phyloP scores from a whole-genome alignment of 1,139 yeast species.

The Pichia sp. region DNA sequence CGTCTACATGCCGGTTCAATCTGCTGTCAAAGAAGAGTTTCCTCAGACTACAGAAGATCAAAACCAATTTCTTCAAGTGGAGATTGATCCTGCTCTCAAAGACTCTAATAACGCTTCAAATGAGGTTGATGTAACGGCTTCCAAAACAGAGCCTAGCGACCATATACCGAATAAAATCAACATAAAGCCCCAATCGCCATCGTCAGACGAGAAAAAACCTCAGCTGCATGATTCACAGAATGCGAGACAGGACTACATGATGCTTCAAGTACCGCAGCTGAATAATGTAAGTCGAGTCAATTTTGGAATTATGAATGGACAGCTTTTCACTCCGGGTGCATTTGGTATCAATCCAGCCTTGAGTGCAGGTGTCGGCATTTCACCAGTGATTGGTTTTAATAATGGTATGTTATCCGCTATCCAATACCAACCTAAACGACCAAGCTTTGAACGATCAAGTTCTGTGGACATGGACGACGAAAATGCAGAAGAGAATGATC shows the following conservation, averaged over 20 bases:
- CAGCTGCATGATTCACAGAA: slow-evolving; percentile 2
- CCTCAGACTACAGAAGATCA: not conserved
- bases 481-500: not conserved
- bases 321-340: slow-evolving; percentile 13
- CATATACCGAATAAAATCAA: not conserved
- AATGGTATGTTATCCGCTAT: slow-evolving; percentile 13
- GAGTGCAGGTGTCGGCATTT: slow-evolving; percentile 9
- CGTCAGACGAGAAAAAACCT: not conserved
- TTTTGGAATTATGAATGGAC: slow-evolving; percentile 9
- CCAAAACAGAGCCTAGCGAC: not conserved
- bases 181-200: no score
- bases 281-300: slow-evolving; percentile 4
- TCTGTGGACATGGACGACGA: not conserved
- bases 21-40: not conserved
- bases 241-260: slow-evolving; percentile 10
- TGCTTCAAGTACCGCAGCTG: slow-evolving; percentile 5
- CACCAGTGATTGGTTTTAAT: slow-evolving; percentile 16
- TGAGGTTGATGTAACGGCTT: not conserved
- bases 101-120: not conserved
- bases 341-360: slow-evolving; percentile 6
- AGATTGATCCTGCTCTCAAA: not conserved
- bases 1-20: slow-evolving; percentile 4
- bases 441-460: not conserved
- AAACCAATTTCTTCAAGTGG: not conserved
- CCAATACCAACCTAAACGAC: slow-evolving; percentile 7